A percentile compares a stretch with the other conserved stretches of the same genome.
Conservation (phyloP, 495 filamentous ascomycete species). For the Friedmanniomyces simplex region DNA sequence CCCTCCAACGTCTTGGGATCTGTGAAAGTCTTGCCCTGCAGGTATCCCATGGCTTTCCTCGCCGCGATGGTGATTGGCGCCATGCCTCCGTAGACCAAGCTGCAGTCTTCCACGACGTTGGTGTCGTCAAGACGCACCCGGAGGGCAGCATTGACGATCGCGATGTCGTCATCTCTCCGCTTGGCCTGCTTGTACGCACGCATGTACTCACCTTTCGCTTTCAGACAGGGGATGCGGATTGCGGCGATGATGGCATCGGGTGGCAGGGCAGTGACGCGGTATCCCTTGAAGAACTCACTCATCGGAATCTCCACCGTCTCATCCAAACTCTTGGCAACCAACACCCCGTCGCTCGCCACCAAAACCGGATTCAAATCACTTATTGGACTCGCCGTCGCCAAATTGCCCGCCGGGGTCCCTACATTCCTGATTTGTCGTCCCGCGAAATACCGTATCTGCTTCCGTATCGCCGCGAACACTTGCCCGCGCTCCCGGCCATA, state of each 20-base stretch:
- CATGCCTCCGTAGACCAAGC: constrained; percentile 86
- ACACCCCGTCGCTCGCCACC: constrained; percentile 68
- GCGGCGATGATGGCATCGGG: constrained; percentile 74
- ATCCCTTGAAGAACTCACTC: constrained; percentile 85
- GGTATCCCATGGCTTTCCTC: constrained; percentile 57
- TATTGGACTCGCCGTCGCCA: constrained; percentile 91
- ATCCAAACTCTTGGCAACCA: constrained; percentile 65
- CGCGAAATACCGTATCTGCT: constrained; percentile 84
- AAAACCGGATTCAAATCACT: constrained; percentile 95
- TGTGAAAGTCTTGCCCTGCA: constrained; percentile 69
- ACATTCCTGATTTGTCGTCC: constrained; percentile 95
- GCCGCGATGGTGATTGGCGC: constrained; percentile 76
- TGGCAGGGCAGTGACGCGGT: constrained; percentile 73
- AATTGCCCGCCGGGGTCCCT: constrained; percentile 87
- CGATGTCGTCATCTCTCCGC: constrained; percentile 93
- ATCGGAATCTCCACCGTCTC: constrained; percentile 76
- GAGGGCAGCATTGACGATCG: constrained; percentile 80
- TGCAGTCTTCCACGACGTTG: constrained; percentile 56
- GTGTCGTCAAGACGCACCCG: constrained; percentile 55
- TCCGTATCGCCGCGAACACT: constrained; percentile 60
- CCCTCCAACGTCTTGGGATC: constrained; percentile 75
- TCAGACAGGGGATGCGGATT: constrained; percentile 70
- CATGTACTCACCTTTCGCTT: constrained; percentile 57
- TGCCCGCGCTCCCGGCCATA: constrained; percentile 67
- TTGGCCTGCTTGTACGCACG: constrained; percentile 90